These are phyloP conservation scores for Corynespora cassiicola DNA, from an alignment of 2,329 filamentous ascomycete species.

Conservation along the genomic window DNA sequence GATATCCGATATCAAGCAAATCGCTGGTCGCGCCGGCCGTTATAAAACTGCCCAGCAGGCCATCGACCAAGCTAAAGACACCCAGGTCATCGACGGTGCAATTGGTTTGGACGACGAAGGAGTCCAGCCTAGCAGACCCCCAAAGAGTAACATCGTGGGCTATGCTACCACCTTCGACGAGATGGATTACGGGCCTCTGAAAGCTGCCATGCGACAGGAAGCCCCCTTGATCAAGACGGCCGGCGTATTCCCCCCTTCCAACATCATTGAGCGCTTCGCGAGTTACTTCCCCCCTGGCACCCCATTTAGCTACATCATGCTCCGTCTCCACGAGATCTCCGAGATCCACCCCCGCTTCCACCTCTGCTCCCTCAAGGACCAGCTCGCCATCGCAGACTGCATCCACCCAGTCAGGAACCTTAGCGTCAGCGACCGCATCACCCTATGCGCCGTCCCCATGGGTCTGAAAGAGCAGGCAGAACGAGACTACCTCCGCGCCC, in stretches of 20 bases:
- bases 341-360: slow-evolving; percentile 71
- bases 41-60: slow-evolving; percentile 75
- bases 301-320: slow-evolving; percentile 82
- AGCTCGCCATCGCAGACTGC: slow-evolving; percentile 71
- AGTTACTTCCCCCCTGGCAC: slow-evolving; percentile 81
- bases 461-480: slow-evolving; percentile 58
- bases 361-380: slow-evolving; percentile 69
- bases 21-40: slow-evolving; percentile 88
- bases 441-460: slow-evolving; percentile 76
- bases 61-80: slow-evolving; percentile 32
- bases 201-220: slow-evolving; percentile 67
- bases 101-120: slow-evolving; percentile 27
- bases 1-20: slow-evolving; percentile 88
- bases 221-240: slow-evolving; percentile 72
- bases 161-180: slow-evolving; percentile 79
- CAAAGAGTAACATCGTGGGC: slow-evolving; percentile 58
- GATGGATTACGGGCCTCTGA: slow-evolving; percentile 70
- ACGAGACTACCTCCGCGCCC: slow-evolving; percentile 61
- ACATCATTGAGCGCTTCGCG: slow-evolving; percentile 76
- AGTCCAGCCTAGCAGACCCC: slow-evolving; percentile 7
- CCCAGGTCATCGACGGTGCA: slow-evolving; percentile 13
- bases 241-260: slow-evolving; percentile 74
- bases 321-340: slow-evolving; percentile 74
- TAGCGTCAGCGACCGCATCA: slow-evolving; percentile 74
- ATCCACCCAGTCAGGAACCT: slow-evolving; percentile 75